Conservation (phyloP, 352 stramenopile genomes). For the Globisporangium heterothallicum region DNA sequence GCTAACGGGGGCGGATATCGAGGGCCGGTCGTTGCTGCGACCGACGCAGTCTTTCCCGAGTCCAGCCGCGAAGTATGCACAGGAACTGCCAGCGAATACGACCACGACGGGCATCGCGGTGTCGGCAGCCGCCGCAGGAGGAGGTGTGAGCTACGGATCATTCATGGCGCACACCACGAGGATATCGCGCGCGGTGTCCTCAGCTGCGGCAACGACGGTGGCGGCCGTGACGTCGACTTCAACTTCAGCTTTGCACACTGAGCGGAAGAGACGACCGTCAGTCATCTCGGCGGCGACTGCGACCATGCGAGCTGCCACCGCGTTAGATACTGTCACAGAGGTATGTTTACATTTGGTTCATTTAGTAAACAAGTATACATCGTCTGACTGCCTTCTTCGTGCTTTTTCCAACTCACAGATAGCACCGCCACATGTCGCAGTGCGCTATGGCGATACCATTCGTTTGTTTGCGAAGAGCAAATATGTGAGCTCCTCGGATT, state of each 20-base stretch:
- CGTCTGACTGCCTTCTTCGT: neutral
- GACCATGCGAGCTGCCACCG: neutral
- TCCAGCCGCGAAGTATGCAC: too few relatives aligned
- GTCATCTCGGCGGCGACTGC: neutral
- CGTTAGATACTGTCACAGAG: conserved; percentile 14
- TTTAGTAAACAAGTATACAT: neutral
- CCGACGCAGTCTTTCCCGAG: neutral
- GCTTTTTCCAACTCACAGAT: conserved; percentile 24
- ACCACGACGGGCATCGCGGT: conserved; percentile 3
- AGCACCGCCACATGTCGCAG: conserved; percentile 52
- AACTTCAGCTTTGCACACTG: neutral
- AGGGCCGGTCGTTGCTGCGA: neutral
- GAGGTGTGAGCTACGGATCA: conserved; percentile 12
- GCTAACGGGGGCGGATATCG: neutral
- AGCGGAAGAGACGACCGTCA: conserved; percentile 2
- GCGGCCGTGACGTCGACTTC: neutral
- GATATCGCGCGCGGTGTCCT: conserved; percentile 10
- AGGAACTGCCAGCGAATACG: neutral
- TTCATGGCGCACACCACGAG: conserved; percentile 7
- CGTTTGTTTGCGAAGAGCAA: conserved; percentile 63
- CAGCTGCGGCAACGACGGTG: conserved; percentile 3
- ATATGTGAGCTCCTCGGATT: conserved; percentile 22
- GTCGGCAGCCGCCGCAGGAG: conserved; percentile 1
- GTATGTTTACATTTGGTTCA: neutral
- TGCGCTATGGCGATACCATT: conserved; percentile 67